These are phyloP conservation scores for Cryptosporidium andersoni DNA, from an alignment of 169 alveolate species.

Conservation along the genomic window DNA sequence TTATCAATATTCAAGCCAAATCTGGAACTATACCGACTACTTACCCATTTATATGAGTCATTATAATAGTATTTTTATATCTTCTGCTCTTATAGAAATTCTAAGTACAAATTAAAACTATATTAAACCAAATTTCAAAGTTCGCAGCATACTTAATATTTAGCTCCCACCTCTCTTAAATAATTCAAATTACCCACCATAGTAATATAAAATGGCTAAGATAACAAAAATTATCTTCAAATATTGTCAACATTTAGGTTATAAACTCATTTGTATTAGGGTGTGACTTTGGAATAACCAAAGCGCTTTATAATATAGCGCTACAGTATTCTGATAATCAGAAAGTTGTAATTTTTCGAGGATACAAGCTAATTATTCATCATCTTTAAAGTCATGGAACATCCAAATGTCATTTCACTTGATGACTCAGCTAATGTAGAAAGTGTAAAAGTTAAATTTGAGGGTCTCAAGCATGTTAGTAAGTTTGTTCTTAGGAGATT, in stretches of 20 bases:
- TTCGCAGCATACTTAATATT: background rate
- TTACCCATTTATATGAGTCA: constrained; percentile 63
- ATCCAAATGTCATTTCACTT: too few relatives aligned
- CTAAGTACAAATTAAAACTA: background rate
- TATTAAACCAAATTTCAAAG: background rate
- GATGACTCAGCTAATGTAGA: background rate
- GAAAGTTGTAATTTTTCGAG: background rate
- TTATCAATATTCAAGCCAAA: background rate
- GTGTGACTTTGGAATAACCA: too few relatives aligned
- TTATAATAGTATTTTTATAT: constrained; percentile 36
- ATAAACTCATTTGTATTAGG: too few relatives aligned
- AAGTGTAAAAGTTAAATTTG: constrained; percentile 10
- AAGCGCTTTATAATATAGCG: too few relatives aligned
- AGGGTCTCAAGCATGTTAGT: constrained; percentile 20
- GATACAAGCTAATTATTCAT: background rate
- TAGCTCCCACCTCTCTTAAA: constrained; percentile 33
- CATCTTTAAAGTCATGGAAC: too few relatives aligned
- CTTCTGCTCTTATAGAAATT: constrained; percentile 10
- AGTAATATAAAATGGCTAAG: too few relatives aligned
- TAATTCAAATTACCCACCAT: background rate
- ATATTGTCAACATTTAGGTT: too few relatives aligned
- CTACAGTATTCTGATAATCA: background rate
- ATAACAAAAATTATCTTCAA: too few relatives aligned
- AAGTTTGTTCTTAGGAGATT: constrained; percentile 3
- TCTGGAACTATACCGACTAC: background rate